phyloP scores from a whole-genome alignment of 169 alveolate species.

The Plasmodium inui region DNA sequence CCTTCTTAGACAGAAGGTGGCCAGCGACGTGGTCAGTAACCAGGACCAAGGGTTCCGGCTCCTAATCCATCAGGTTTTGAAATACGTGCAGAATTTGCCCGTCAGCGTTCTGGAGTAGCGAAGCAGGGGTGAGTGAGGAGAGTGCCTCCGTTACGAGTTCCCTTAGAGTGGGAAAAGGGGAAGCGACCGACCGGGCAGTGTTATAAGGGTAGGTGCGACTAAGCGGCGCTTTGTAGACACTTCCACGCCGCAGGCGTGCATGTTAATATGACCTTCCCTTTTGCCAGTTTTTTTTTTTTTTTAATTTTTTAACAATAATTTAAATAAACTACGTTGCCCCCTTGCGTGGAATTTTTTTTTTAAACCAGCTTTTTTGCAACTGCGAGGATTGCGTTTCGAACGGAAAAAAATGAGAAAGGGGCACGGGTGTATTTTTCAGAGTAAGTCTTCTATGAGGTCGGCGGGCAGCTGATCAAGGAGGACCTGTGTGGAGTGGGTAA shows the following conservation, averaged over 20 bases:
- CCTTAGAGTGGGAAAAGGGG: neutral
- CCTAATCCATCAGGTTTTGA: neutral
- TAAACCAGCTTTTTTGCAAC: neutral
- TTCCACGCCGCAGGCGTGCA: neutral
- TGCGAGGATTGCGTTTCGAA: neutral
- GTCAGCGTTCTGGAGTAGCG: neutral
- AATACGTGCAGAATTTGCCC: constrained; percentile 15
- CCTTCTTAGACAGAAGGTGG: constrained; percentile 5
- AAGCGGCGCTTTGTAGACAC: neutral
- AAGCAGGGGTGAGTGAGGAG: neutral
- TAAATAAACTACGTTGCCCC: neutral
- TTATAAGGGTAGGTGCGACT: neutral
- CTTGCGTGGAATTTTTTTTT: neutral
- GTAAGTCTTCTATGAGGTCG: constrained; percentile 1
- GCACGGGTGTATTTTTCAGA: neutral
- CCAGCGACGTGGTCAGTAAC: neutral
- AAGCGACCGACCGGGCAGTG: neutral
- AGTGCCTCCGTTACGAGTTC: neutral
- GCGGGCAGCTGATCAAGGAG: constrained; percentile 8
- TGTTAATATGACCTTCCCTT: neutral
- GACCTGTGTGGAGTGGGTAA: neutral
- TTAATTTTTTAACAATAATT: neutral
- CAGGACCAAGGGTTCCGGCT: constrained; percentile 1
- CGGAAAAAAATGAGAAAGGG: neutral
- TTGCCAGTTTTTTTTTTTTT: neutral